Base-by-base conservation (phyloP, 345 rosid species). In the Camelina sativa region DNA sequence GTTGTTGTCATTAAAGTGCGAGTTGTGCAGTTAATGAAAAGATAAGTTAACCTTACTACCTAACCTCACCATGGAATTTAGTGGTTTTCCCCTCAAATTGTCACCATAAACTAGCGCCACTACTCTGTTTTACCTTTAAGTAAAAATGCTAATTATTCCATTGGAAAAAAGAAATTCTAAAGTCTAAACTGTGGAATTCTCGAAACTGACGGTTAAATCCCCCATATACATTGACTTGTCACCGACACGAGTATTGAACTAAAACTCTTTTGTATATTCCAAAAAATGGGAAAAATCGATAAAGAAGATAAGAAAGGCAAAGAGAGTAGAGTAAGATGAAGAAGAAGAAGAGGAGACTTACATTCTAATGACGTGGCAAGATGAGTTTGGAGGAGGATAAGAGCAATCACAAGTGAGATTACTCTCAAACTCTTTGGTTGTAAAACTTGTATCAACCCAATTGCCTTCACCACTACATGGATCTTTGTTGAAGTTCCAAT, bases 381-480 rank as follows among this genome's bases (percentile, higher is more conserved):
- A 57, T 17, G 88, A 79, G 46, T 79, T 81, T 65, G 19, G 55
- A 59, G 72, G 72, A 66, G 37, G 53, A 8, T 12, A 66, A 22
- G 78, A 86, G 79, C 94, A 91, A 46, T 78, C 65, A 35, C 97
- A 93, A 54, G 75, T 81, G 56, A 93, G 79, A 23, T 38, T 85
- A 85, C 86, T 89, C 75, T 84, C 85, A 62, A 81, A 67, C 9
- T 84, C 86, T 78, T 72, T 76, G 55, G 56, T 22, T 35, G 60
- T 72, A 17, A 75, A 86, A 19, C 17, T 10, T 11, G 69, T 19
- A 2, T 35, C 40, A 0, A 12, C 52, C 96, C 94, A 91, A 44
- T 83, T 89, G 78, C 88, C 90, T 72, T 81, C 69, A 17, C 91
- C 86, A 71, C 89, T 85, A 75, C 97, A 93, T 13, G 97, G 97